Base-by-base conservation (phyloP, 768 basidiomycete genomes). In the Boletus patriciae region DNA sequence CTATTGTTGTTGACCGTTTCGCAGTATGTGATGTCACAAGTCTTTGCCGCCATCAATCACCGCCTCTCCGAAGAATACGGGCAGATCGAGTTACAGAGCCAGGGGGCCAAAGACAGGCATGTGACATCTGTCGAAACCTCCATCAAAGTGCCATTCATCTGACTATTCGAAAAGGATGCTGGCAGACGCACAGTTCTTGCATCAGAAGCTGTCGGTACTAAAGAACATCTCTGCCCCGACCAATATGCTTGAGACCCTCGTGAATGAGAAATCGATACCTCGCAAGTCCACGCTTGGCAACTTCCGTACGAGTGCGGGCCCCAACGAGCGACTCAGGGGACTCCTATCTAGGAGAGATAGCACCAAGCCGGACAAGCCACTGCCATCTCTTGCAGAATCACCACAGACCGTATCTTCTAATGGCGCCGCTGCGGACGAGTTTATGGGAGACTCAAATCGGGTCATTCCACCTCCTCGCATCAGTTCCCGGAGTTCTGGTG, bases 11-110 rank as follows among this genome's bases (percentile, higher is more conserved):
- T 58, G 57, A 65, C 33, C 42, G 50, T 57, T 58, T 52, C 59
- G 23, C 69, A 97, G 92, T 83, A 83, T 70, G 93, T 99, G 68
- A 95, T 98, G 92, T 84, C 86, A 36, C 92, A 98, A 69, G 97
- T 98, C 15, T 88, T 98, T 58, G 90, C 90, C 19, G 87, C 92
- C 15, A 94, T 98, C 73, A 94, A 94, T 71, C 87, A 92, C 74
- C 85, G 91, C 36, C 78, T 99, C 21, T 87, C 87, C 38, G 92
- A 95, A 66, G 93, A 94, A 69, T 96, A 88, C 72, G 78, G 78
- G 50, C 84, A 81, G 67, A 85, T 97, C 53, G 91, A 94, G 62
- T 76, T 98, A 31, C 92, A 87, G 51, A 84, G 82, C 65, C 83
- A 84, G 57, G 90, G 88, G 58, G 94, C 92, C 23, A 97, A 96